These are phyloP conservation scores for Backusella luteola DNA, from an alignment of 192 early-diverging fungal genomes.

Conservation along the genomic window DNA sequence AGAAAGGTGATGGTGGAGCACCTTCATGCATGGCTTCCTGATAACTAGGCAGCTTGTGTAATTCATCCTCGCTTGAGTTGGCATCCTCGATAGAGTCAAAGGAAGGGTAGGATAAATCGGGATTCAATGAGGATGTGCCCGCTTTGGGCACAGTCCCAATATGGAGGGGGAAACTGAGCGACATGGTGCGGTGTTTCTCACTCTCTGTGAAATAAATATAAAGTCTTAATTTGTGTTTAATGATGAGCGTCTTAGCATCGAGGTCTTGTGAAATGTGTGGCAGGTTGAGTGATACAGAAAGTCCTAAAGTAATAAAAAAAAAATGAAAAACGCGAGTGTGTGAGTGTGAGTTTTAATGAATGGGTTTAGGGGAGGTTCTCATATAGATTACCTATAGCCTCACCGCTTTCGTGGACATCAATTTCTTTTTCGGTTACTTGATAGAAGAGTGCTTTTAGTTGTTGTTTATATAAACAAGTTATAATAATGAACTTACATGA, in stretches of 20 bases:
- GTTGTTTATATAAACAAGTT: not conserved
- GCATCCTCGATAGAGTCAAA: not conserved
- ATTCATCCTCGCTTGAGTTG: not conserved
- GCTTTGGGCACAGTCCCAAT: not conserved
- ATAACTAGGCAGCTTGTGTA: constrained; percentile 6
- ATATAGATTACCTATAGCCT: not conserved
- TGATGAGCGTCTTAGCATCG: not conserved
- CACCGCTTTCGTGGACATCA: not conserved
- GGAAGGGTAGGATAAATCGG: not conserved
- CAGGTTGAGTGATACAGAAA: not conserved
- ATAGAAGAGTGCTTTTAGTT: not conserved
- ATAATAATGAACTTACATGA: not conserved
- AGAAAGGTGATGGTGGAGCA: constrained; percentile 2
- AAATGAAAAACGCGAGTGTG: not conserved
- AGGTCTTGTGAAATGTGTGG: constrained; percentile 6
- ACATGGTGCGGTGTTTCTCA: not conserved
- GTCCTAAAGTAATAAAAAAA: not conserved
- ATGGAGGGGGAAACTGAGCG: not conserved
- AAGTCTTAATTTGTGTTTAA: constrained; percentile 3
- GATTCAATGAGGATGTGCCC: not conserved
- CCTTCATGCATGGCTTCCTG: constrained; percentile 12
- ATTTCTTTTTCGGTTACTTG: not conserved
- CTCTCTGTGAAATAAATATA: not conserved
- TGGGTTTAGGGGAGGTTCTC: too few relatives aligned
- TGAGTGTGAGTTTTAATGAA: too few relatives aligned